Conservation (phyloP, 176 grass and related monocot genomes). For the Eleusine indica region DNA sequence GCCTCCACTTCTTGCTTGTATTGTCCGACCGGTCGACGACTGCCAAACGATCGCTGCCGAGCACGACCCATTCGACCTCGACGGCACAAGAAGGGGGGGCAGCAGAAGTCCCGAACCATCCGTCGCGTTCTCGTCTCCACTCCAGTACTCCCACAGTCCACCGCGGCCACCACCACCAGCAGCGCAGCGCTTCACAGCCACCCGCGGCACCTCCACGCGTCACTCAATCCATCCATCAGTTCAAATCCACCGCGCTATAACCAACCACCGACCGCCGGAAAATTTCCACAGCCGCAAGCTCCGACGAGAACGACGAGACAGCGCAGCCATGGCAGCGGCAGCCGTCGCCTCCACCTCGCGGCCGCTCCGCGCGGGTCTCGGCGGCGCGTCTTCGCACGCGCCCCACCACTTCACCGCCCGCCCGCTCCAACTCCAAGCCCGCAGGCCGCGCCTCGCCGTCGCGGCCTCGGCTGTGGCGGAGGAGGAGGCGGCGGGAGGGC, state of each 20-base stretch:
- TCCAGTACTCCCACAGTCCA: not conserved
- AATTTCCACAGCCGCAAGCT: conserved; percentile 18
- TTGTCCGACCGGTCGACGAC: no score
- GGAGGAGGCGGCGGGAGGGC: conserved; percentile 14
- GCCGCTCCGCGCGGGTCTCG: conserved; percentile 9
- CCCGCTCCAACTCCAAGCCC: not conserved
- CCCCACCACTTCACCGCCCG: not conserved
- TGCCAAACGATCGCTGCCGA: no score
- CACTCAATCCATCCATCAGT: conserved; percentile 36
- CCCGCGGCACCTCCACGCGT: conserved; percentile 27
- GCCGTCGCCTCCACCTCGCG: conserved; percentile 17
- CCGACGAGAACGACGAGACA: conserved; percentile 17
- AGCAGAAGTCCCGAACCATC: not conserved
- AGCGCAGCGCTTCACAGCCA: conserved; percentile 22
- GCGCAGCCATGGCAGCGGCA: conserved; percentile 33
- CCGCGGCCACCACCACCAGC: not conserved
- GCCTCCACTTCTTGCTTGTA: no score
- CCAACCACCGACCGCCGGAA: not conserved
- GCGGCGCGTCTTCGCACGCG: not conserved
- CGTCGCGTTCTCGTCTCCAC: not conserved
- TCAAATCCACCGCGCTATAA: conserved; percentile 22
- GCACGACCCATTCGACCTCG: no score
- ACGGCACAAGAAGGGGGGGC: no score
- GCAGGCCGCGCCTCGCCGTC: conserved; percentile 40
- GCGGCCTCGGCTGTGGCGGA: conserved; percentile 22